Evolutionary conservation across 176 grass and related monocot genomes (phyloP).

Genomic region (Oryza coarctata): DNA sequence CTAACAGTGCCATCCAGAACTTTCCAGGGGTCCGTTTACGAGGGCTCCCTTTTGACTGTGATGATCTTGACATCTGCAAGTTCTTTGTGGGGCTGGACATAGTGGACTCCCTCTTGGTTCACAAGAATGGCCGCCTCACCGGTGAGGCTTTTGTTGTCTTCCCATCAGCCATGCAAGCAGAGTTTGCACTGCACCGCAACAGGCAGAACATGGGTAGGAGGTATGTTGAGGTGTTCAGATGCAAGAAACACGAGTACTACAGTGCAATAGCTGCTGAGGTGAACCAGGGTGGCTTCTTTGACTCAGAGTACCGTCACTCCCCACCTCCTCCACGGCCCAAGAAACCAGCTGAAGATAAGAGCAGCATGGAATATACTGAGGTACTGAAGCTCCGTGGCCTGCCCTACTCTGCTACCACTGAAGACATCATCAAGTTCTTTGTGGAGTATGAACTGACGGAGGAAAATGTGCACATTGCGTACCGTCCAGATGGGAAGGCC

Average conservation of each 20-base stretch:
- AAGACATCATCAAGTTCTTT: conserved; percentile 87
- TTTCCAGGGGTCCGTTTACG: conserved; percentile 77
- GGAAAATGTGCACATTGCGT: conserved; percentile 69
- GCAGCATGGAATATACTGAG: conserved; percentile 87
- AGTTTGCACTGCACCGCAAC: conserved; percentile 77
- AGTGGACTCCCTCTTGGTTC: conserved; percentile 74
- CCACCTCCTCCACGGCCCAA: conserved; percentile 51
- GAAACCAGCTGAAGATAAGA: conserved; percentile 60
- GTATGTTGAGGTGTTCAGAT: conserved; percentile 88
- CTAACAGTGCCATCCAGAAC: conserved; percentile 50
- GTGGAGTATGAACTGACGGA: conserved; percentile 69
- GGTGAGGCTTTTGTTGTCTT: conserved; percentile 89
- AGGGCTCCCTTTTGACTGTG: conserved; percentile 89
- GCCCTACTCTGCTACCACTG: conserved; percentile 64
- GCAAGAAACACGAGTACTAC: conserved; percentile 97
- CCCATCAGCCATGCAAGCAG: conserved; percentile 57
- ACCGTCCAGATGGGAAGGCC: conserved; percentile 64
- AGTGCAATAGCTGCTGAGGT: conserved; percentile 75
- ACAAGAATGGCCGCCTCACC: conserved; percentile 78
- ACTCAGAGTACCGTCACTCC: conserved; percentile 40
- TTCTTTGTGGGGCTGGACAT: conserved; percentile 83
- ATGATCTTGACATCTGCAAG: conserved; percentile 80
- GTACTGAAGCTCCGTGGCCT: conserved; percentile 87
- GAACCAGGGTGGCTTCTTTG: conserved; percentile 57
- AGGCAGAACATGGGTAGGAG: conserved; percentile 89